These are phyloP conservation scores for Mortierella antarctica DNA, from an alignment of 192 early-diverging fungal species.

Conservation along the genomic window DNA sequence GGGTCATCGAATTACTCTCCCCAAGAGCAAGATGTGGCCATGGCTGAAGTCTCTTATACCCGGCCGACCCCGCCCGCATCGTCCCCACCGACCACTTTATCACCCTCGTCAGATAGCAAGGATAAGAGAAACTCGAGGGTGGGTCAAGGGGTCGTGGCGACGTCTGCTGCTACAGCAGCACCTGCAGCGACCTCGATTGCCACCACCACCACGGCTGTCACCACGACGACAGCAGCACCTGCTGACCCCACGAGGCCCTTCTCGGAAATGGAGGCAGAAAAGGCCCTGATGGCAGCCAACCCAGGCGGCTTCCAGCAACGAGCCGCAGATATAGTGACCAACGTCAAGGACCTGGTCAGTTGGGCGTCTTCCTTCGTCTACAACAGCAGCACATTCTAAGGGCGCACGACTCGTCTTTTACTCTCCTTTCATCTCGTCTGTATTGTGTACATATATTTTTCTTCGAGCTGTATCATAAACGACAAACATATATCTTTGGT, in stretches of 20 bases:
- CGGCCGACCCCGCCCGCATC: constrained; percentile 13
- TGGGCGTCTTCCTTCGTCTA: constrained; percentile 55
- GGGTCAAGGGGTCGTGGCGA: too few relatives aligned
- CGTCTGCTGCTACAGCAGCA: not conserved
- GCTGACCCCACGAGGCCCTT: not conserved
- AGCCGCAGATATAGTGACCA: constrained; percentile 36
- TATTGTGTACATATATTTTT: too few relatives aligned
- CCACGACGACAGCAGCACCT: not conserved
- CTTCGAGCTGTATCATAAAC: not conserved
- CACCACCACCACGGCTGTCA: not conserved
- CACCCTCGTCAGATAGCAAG: not conserved
- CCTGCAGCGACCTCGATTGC: not conserved
- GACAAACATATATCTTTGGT: too few relatives aligned
- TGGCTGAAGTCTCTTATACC: constrained; percentile 33
- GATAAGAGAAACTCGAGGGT: too few relatives aligned
- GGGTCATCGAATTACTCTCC: not conserved
- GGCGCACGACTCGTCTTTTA: not conserved
- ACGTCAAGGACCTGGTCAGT: constrained; percentile 48
- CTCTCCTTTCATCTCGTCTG: too few relatives aligned
- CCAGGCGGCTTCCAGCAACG: constrained; percentile 30
- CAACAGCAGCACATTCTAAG: constrained; percentile 47
- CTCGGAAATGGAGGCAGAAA: constrained; percentile 6
- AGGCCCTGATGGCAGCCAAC: not conserved
- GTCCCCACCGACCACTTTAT: not conserved
- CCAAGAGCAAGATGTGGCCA: constrained; percentile 10